Evolutionary conservation across 176 grass and related monocot genomes (phyloP).

Genomic region (Cenchrus americanus): DNA sequence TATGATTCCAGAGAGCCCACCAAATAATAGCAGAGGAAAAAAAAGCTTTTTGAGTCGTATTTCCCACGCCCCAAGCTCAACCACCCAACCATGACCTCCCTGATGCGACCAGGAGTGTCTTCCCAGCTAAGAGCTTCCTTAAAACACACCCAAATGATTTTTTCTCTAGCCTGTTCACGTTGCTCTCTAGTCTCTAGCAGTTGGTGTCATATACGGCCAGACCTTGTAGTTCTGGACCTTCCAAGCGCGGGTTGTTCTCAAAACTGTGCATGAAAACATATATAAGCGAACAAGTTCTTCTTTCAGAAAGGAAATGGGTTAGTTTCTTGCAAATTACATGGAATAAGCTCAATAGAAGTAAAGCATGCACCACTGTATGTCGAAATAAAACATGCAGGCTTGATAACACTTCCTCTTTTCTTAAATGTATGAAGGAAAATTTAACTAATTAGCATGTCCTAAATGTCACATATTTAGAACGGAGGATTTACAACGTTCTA

Average conservation of each 20-base stretch:
- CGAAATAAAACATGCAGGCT: neutral
- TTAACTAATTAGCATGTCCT: no score
- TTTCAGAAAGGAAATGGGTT: conserved; percentile 7
- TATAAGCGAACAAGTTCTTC: neutral
- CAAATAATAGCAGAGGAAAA: no score
- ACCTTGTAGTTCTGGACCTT: conserved; percentile 95
- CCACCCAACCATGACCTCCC: no score
- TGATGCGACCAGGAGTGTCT: no score
- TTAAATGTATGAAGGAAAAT: no score
- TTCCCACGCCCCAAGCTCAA: no score
- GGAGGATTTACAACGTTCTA: neutral
- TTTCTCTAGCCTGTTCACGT: conserved; percentile 40
- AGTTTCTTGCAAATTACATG: neutral
- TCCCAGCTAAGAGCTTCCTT: no score
- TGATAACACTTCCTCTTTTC: neutral
- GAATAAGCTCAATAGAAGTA: neutral
- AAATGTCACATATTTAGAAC: no score
- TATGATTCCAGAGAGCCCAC: no score
- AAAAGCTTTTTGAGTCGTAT: no score
- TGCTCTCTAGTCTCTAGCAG: conserved; percentile 78
- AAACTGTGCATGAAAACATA: conserved; percentile 60
- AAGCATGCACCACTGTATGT: neutral
- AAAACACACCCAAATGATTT: no score
- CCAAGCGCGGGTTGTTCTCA: conserved; percentile 88
- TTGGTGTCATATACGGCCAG: conserved; percentile 91